These are phyloP conservation scores for Exobasidium cylindrosporum DNA, from an alignment of 1,284 basidiomycete species.

Conservation along the genomic window DNA sequence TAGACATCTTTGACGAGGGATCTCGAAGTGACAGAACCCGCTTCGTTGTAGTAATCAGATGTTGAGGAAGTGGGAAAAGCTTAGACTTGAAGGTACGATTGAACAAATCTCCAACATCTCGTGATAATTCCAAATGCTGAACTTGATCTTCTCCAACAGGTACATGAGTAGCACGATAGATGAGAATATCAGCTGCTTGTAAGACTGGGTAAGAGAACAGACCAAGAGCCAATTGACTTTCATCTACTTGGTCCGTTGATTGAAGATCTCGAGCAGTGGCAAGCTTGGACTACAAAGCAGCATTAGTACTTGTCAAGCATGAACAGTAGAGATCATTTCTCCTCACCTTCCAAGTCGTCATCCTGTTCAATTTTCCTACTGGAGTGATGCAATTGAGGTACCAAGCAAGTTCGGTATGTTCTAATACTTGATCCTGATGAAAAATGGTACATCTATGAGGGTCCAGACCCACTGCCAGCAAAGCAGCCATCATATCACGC, in stretches of 20 bases:
- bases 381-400: constrained; percentile 80
- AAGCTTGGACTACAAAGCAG: constrained; percentile 65
- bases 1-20: constrained; percentile 88
- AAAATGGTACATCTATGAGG: constrained; percentile 74
- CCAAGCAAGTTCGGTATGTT: constrained; percentile 89
- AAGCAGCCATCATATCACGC: constrained; percentile 74
- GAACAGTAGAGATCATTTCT: neutral
- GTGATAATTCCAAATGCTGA: constrained; percentile 83
- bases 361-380: constrained; percentile 75
- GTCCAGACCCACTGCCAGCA: constrained; percentile 82
- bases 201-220: constrained; percentile 88
- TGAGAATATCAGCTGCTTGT: constrained; percentile 87
- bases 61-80: constrained; percentile 73
- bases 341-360: constrained; percentile 91
- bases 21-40: constrained; percentile 73
- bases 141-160: constrained; percentile 93
- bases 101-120: constrained; percentile 79
- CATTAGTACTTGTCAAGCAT: too few relatives aligned
- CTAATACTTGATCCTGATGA: constrained; percentile 80
- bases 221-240: constrained; percentile 76
- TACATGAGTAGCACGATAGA: constrained; percentile 83
- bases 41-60: constrained; percentile 70
- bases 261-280: constrained; percentile 68
- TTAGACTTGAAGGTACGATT: constrained; percentile 63
- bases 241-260: constrained; percentile 72